Evolutionary conservation across 257 asterid genomes (phyloP), one percentile per base, ranked within the genome.

Genomic region (Scutellaria minor): DNA sequence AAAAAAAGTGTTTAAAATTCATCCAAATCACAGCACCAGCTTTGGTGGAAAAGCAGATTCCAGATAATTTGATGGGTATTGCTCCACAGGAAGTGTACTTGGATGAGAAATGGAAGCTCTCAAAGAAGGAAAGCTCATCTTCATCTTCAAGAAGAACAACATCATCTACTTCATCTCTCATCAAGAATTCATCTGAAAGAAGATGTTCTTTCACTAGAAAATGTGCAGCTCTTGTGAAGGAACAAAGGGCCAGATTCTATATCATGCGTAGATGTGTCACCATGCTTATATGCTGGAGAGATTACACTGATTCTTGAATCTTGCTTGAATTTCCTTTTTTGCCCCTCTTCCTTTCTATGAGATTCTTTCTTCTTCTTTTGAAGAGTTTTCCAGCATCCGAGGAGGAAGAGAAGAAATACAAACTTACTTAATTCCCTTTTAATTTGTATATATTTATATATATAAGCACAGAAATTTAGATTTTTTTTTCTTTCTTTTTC

Each of bases 201-300:
- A 82, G 89, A 73, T 92, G 93, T 59, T 78, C 92, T 24, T 88
- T 88, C 80, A 83, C 95, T 5, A 81, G 97, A 73, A 90, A 92
- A 70, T 92, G 97, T 71, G 95, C 95, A 0, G 78, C 86, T 15
- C 79, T 93, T 2, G 97, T 93, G 3, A 93, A 93, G 61, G 91
- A 93, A 60, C 98, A 93, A 22, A 85, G 97, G 71, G 97, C 97
- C 46, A 85, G 91, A 71, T 93, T 90, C 37, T 93, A 93, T 77
- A 90, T 90, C 85, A 75, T 93, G 92, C 84, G 98, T 69, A 86
- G 97, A 41, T 93, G 98, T 51, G 96, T 93, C 12, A 83, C 91
- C n/a, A 93, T 92, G 96, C 90, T 92, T 27, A 77, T 90, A 51
- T 92, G 98, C 82, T 92, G 96, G 96, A 86, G 95, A 53, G 96